Conservation (phyloP, 805 yeast species). For the Wickerhamomyces subpelliculosus region DNA sequence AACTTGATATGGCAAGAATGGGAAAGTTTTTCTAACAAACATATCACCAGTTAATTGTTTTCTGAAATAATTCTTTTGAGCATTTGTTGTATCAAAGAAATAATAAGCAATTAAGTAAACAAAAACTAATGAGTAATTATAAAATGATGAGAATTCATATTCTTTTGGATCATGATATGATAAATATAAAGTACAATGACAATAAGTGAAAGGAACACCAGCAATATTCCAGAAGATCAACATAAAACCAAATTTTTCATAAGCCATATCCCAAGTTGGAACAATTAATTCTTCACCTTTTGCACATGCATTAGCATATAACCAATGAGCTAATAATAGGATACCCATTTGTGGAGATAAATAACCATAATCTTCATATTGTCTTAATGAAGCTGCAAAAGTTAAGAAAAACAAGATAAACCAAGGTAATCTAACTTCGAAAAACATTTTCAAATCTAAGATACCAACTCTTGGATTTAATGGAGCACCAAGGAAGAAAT, state of each 20-base stretch:
- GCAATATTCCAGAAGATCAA: conserved; percentile 98
- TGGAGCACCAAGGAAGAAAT: conserved; percentile 96
- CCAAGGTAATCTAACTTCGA: conserved; percentile 97
- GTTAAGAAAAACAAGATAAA: conserved; percentile 77
- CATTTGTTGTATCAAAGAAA: conserved; percentile 91
- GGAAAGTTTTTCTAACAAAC: conserved; percentile 78
- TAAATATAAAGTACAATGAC: conserved; percentile 84
- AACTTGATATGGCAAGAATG: conserved; percentile 81
- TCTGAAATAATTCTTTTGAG: conserved; percentile 92
- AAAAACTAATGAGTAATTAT: conserved; percentile 50
- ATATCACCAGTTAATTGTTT: conserved; percentile 76
- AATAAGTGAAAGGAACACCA: conserved; percentile 97
- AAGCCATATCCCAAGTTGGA: conserved; percentile 99
- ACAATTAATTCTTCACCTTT: conserved; percentile 97
- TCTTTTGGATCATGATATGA: conserved; percentile 79
- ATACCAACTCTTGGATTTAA: conserved; percentile 92
- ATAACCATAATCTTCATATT: conserved; percentile 74
- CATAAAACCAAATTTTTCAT: conserved; percentile 99
- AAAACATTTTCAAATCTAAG: conserved; percentile 92
- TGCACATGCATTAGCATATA: conserved; percentile 94
- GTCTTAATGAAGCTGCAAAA: conserved; percentile 68
- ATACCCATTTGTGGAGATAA: conserved; percentile 71
- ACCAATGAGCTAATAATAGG: conserved; percentile 79
- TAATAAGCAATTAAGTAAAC: conserved; percentile 68
- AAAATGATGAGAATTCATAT: conserved; percentile 63